Evolutionary conservation across 441 rosid genomes (phyloP).

Genomic region (Cnidoscolus chayamansa): DNA sequence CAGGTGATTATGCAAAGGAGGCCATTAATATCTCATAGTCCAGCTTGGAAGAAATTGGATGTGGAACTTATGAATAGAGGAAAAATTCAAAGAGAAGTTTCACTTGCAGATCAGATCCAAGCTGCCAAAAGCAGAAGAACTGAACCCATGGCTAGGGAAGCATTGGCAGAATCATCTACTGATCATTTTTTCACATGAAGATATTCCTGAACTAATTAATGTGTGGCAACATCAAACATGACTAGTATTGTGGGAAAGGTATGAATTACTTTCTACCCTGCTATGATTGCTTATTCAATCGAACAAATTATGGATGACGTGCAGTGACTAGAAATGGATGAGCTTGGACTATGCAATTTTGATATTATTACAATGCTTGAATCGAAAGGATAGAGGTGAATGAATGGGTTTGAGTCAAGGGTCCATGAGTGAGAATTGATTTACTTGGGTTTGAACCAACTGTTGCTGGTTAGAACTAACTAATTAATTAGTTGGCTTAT

Average conservation of each 20-base stretch:
- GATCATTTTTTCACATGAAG: slow-evolving; percentile 16
- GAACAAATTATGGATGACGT: not conserved
- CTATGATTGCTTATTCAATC: not conserved
- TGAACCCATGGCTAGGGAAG: slow-evolving; percentile 27
- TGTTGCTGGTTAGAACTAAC: too few species aligned
- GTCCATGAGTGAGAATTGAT: too few species aligned
- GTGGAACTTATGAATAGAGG: slow-evolving; percentile 51
- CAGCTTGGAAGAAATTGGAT: slow-evolving; percentile 58
- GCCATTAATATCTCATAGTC: slow-evolving; percentile 29
- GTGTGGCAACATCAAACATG: not conserved
- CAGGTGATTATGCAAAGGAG: slow-evolving; percentile 31
- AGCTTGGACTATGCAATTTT: not conserved
- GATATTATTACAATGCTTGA: too few species aligned
- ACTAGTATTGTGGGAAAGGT: not conserved
- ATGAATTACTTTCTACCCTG: not conserved
- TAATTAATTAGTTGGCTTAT: too few species aligned
- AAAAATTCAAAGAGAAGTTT: slow-evolving; percentile 43
- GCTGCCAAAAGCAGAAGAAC: slow-evolving; percentile 60
- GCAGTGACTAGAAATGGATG: not conserved
- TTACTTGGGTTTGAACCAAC: too few species aligned
- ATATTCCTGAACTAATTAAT: slow-evolving; percentile 13
- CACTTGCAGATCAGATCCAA: slow-evolving; percentile 79
- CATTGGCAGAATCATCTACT: slow-evolving; percentile 26
- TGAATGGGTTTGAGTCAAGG: too few species aligned
- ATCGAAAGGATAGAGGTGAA: too few species aligned